Evolutionary conservation across 2,329 filamentous ascomycete species (phyloP).

Genomic region (Epichloe sp.): DNA sequence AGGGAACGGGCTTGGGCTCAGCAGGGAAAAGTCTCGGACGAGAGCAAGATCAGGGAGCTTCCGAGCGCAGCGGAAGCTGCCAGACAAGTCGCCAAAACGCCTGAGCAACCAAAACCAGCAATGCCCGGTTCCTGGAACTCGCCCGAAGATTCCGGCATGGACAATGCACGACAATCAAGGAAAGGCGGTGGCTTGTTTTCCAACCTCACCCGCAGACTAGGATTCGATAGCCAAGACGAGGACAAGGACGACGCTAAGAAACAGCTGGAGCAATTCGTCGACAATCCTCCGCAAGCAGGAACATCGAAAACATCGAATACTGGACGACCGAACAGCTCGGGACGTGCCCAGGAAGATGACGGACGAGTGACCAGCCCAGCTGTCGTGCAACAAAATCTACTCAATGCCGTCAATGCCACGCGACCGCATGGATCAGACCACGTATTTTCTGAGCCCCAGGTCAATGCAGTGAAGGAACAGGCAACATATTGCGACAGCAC

Average conservation of each 20-base stretch:
- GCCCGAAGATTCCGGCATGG: slow-evolving; percentile 33
- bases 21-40: slow-evolving; percentile 18
- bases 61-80: slow-evolving; percentile 21
- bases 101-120: slow-evolving; percentile 24
- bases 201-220: slow-evolving; percentile 52
- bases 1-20: slow-evolving; percentile 32
- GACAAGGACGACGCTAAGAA: slow-evolving; percentile 28
- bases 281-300: slow-evolving; percentile 14
- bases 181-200: slow-evolving; percentile 51
- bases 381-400: slow-evolving; percentile 54
- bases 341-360: slow-evolving; percentile 24
- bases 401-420: slow-evolving; percentile 66
- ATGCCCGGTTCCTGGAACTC: slow-evolving; percentile 73
- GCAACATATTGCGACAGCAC: slow-evolving; percentile 75
- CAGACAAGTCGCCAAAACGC: slow-evolving; percentile 26
- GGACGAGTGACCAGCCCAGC: slow-evolving; percentile 46
- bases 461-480: slow-evolving; percentile 66
- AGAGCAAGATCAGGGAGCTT: slow-evolving; percentile 3
- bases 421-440: slow-evolving; percentile 60
- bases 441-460: slow-evolving; percentile 60
- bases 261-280: slow-evolving; percentile 31
- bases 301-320: background rate
- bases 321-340: background rate
- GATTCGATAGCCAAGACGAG: slow-evolving; percentile 40
- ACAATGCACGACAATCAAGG: slow-evolving; percentile 20